Evolutionary conservation across 2,329 filamentous ascomycete genomes (phyloP).

Genomic region (Phialemonium atrogriseum): DNA sequence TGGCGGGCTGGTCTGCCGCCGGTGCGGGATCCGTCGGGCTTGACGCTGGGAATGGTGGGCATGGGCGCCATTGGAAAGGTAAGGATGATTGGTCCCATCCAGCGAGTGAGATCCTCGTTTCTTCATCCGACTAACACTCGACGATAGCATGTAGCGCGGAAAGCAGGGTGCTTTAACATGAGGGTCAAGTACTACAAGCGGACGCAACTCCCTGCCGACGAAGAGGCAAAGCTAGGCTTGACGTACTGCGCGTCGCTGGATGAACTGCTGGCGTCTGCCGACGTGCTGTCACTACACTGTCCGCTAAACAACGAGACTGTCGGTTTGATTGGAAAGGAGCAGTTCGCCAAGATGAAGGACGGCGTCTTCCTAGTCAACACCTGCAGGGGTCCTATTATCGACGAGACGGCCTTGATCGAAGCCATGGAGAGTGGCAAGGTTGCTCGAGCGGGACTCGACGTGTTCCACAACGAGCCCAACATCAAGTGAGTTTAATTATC

Average conservation of each 20-base stretch:
- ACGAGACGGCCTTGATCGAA: conserved; percentile 36
- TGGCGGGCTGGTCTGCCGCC: conserved; percentile 29
- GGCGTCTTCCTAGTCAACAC: conserved; percentile 42
- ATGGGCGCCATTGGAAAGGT: conserved; percentile 39
- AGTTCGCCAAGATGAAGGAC: conserved; percentile 38
- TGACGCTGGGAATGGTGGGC: conserved; percentile 38
- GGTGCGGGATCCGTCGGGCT: conserved; percentile 30
- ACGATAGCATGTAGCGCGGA: too few relatives aligned
- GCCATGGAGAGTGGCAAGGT: conserved; percentile 39
- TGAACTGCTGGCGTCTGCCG: conserved; percentile 28
- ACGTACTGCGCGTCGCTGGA: conserved; percentile 28
- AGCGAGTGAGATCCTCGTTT: too few relatives aligned
- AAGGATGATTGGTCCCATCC: too few relatives aligned
- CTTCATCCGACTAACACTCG: too few relatives aligned
- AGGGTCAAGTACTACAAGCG: conserved; percentile 35
- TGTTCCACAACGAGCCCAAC: conserved; percentile 34
- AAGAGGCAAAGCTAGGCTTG: conserved; percentile 25
- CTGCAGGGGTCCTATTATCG: conserved; percentile 37
- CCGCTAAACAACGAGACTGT: conserved; percentile 32
- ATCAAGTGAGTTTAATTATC: too few relatives aligned
- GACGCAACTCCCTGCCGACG: conserved; percentile 19
- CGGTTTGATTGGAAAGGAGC: conserved; percentile 25
- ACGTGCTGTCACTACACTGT: conserved; percentile 31
- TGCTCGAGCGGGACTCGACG: conserved; percentile 38
- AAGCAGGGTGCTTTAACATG: too few relatives aligned